A percentile compares a stretch with the other conserved stretches of the same genome.
These are phyloP conservation scores for Cyberlindnera subsufficiens DNA, from an alignment of 805 yeast genomes.

Conservation along the genomic window DNA sequence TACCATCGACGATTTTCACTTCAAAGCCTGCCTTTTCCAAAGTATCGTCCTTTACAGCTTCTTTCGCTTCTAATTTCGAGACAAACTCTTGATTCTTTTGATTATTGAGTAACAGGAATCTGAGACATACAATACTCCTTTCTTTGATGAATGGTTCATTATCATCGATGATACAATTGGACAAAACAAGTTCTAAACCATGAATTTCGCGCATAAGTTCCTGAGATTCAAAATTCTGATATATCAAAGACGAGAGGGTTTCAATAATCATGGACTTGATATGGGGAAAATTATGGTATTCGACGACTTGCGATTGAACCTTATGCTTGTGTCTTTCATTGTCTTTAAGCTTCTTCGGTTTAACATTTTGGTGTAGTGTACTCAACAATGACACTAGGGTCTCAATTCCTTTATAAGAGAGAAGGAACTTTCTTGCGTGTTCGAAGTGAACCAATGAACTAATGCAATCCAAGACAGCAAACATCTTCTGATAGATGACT, in stretches of 20 bases:
- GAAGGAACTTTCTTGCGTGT: slow-evolving; percentile 30
- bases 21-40: slow-evolving; percentile 75
- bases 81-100: slow-evolving; percentile 70
- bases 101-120: slow-evolving; percentile 61
- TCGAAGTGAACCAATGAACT: slow-evolving; percentile 27
- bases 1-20: slow-evolving; percentile 66
- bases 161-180: slow-evolving; percentile 80
- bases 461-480: slow-evolving; percentile 28
- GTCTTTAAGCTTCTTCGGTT: slow-evolving; percentile 24
- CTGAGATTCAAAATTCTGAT: slow-evolving; percentile 50
- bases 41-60: slow-evolving; percentile 51
- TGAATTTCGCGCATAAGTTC: slow-evolving; percentile 59
- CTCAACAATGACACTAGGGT: slow-evolving; percentile 26
- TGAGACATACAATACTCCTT: slow-evolving; percentile 72
- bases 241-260: slow-evolving; percentile 52
- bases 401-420: slow-evolving; percentile 32
- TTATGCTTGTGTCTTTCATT: slow-evolving; percentile 10
- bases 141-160: slow-evolving; percentile 88
- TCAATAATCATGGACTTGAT: slow-evolving; percentile 64
- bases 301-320: slow-evolving; percentile 5
- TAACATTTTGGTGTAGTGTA: slow-evolving; percentile 28
- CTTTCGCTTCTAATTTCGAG: slow-evolving; percentile 68
- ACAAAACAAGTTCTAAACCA: slow-evolving; percentile 66
- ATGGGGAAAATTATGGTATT: slow-evolving; percentile 47
- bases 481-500: slow-evolving; percentile 25